Evolutionary conservation across 139 green algal species (phyloP), one percentile per base, ranked within the genome.

Genomic region (Chlamydomonas sphaeroides): DNA sequence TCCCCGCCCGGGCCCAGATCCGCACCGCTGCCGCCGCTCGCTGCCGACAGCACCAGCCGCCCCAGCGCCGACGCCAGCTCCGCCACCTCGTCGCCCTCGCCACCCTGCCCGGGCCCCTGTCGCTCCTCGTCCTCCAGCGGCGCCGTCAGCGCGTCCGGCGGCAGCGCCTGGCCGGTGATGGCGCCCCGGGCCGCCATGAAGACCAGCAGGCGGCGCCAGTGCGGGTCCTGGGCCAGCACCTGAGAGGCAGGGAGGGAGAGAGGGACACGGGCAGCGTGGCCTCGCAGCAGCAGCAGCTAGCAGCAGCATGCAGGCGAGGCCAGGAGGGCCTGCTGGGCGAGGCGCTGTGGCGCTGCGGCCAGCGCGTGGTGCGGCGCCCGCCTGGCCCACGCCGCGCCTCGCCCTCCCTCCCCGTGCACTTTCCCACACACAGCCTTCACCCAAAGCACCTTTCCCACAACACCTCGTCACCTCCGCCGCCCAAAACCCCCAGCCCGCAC

Each of bases 191-290:
- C 30, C 21, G 5, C 23, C 23, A 72, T 10, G 79, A 63, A 71
- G 79, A 53, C 62, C 61, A 86, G 80, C 45, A 86, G 63, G 11
- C 28, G 20, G 28, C 56, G 63, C 85, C 85, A 89, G 53, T 84
- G 21, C 25, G 56, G 74, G 79, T 89, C 85, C 5, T 36, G 4
- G 26, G 39, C 57, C 65, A 89, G 74, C 30, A 89, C 72, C 32
- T 68, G 39, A 26, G 57, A 38, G 49, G 0, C 20, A 6, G 35
- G 3, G 35, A 11, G 3, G 11, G 2, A 8, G 32, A 61, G 25
- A 30, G 30, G 3, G 41, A 42, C 28, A 23, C 45, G 63, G 3
- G 33, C 33, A n/a, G 33, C 33, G 26, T 48, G 25, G 14, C 10
- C 35, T 28, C 20, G 33, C 33, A 26, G 30, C 59, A 61, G 7